Evolutionary conservation across 768 basidiomycete species (phyloP), one percentile per base, ranked within the genome.

Genomic region (Leccinum subgranulosum): DNA sequence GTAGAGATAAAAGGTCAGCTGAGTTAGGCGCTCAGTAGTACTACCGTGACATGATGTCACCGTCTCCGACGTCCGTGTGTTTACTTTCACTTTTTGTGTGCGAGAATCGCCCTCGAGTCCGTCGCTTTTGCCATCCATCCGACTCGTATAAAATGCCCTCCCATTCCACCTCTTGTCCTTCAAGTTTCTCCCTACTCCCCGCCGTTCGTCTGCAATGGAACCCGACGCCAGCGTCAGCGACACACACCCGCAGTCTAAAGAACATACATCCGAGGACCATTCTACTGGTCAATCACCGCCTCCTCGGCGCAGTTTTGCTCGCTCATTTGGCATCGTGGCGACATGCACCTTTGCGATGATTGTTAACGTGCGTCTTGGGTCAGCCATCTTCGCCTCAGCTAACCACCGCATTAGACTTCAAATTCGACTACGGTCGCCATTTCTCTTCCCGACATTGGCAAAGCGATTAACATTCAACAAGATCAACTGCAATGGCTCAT

Each of bases 401-500:
- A 33, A 65, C 19, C 2, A n/a, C 14, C 8, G 46, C 3, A 1
- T 6, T 19, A 77, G 76, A 58, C 64, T 17, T 71, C 74, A 5
- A 71, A 69, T 45, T 56, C 62, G 6, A 83, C 82, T 2, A 70
- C 82, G 0, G 75, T 82, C 0, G 69, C 81, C 0, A 82, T 86
- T 43, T 72, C 82, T 1, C 70, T 86, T 1, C 79, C 84, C 2
- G 75, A 76, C 0, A 83, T 86, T 19, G 78, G 77, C 29, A 67
- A 63, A 6, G 79, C 79, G 17, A 72, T 88, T 48, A 31, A 75
- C 19, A 79, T 87, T 5, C 66, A 73, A 25, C 76, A 85, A 51
- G 71, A 77, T 31, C 73, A 81, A 29, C 74, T 90, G 1, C 84
- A 89, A 54, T 90, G 88, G 88, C 72, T 88, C 17, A 61, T 81